Evolutionary conservation across 345 rosid species (phyloP).

Genomic region (Syzygium grande): DNA sequence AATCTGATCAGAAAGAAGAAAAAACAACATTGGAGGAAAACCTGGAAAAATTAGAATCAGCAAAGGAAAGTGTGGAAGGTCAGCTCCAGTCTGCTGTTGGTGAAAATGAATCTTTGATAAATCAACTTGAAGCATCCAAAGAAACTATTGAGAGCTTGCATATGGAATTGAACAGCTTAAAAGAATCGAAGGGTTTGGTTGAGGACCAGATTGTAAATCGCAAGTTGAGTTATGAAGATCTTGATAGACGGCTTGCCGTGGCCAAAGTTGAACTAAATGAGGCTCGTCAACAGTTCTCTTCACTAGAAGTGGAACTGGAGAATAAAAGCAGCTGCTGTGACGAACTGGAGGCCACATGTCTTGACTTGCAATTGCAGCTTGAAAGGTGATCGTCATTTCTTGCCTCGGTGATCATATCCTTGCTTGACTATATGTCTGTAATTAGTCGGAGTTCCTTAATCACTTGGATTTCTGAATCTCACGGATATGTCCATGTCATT

Average conservation of each 20-base stretch:
- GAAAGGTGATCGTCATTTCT: conserved; percentile 31
- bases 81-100: conserved; percentile 16
- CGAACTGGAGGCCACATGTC: conserved; percentile 36
- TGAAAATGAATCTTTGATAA: conserved; percentile 10
- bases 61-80: conserved; percentile 18
- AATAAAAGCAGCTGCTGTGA: conserved; percentile 30
- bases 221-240: conserved; percentile 19
- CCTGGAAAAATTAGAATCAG: conserved; percentile 10
- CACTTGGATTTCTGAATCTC: neutral
- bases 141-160: conserved; percentile 19
- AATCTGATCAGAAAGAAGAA: conserved; percentile 19
- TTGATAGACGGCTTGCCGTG: conserved; percentile 18
- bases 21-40: conserved; percentile 18
- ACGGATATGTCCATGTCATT: neutral
- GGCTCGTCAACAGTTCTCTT: conserved; percentile 20
- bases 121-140: conserved; percentile 34
- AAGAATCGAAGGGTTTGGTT: conserved; percentile 14
- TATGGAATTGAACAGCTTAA: conserved; percentile 27
- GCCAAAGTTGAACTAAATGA: conserved; percentile 26
- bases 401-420: neutral
- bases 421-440: neutral
- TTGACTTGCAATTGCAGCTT: conserved; percentile 33
- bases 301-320: conserved; percentile 37
- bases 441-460: neutral
- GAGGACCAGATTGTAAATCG: conserved; percentile 37